Conservation (phyloP, 129 eudicot genomes). For the Saposhnikovia divaricata region DNA sequence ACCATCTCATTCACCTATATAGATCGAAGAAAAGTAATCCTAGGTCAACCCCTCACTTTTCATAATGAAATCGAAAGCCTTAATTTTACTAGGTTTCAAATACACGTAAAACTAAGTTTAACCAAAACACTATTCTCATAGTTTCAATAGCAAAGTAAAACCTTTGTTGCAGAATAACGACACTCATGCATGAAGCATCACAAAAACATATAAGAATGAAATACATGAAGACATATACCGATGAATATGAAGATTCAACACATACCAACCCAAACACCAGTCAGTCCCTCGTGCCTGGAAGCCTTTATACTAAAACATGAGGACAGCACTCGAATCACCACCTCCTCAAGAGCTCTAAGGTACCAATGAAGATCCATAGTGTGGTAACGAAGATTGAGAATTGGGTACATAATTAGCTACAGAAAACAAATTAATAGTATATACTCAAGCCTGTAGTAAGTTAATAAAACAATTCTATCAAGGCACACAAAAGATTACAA, state of each 20-base stretch:
- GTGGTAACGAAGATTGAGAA: constrained; percentile 72
- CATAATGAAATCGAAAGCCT: background rate
- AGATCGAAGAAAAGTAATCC: background rate
- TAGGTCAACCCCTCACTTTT: background rate
- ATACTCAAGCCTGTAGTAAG: background rate
- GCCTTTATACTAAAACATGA: constrained; percentile 29
- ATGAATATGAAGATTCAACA: background rate
- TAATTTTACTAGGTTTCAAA: background rate
- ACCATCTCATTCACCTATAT: background rate
- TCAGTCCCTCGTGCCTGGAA: background rate
- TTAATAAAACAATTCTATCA: background rate
- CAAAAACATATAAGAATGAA: background rate
- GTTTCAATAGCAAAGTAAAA: background rate
- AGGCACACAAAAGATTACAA: background rate
- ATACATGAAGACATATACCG: background rate
- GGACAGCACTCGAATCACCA: constrained; percentile 64
- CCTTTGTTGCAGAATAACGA: background rate
- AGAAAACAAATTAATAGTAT: constrained; percentile 1
- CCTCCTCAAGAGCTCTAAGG: constrained; percentile 86
- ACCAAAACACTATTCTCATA: background rate
- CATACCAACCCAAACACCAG: constrained; percentile 9
- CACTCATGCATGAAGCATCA: background rate
- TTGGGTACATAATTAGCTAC: constrained; percentile 88
- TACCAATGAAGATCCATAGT: constrained; percentile 97
- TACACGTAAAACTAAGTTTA: background rate